These are phyloP conservation scores for Microascus cirrosus DNA, from an alignment of 2,329 filamentous ascomycete genomes.

Conservation along the genomic window DNA sequence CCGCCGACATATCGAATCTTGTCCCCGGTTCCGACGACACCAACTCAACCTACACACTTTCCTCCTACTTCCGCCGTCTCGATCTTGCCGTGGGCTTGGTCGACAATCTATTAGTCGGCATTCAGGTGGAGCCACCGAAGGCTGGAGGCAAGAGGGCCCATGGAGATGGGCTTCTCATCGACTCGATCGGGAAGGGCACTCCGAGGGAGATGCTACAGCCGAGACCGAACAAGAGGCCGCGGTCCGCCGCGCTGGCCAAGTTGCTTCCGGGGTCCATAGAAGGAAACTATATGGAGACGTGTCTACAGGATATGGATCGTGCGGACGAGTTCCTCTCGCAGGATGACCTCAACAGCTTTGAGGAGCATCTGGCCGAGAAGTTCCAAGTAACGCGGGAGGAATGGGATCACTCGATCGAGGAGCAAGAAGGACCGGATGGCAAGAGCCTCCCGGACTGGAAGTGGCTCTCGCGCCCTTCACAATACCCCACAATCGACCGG, in stretches of 20 bases:
- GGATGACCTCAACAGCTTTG: constrained; percentile 36
- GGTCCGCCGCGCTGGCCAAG: constrained; percentile 17
- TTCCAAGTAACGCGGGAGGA: constrained; percentile 31
- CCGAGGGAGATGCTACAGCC: constrained; percentile 17
- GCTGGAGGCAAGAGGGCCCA: constrained; percentile 43
- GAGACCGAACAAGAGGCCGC: not conserved
- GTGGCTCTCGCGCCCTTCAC: constrained; percentile 28
- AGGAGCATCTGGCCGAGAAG: constrained; percentile 34
- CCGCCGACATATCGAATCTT: constrained; percentile 30
- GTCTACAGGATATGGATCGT: constrained; percentile 28
- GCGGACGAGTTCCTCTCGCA: constrained; percentile 36
- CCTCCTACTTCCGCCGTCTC: constrained; percentile 53
- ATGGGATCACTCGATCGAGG: not conserved
- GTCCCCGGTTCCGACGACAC: constrained; percentile 11
- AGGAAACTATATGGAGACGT: constrained; percentile 34
- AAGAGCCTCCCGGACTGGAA: constrained; percentile 34
- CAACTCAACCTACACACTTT: constrained; percentile 29
- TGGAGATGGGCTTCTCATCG: constrained; percentile 52
- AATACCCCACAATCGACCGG: constrained; percentile 47
- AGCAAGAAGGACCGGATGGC: constrained; percentile 9
- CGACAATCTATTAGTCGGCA: constrained; percentile 52
- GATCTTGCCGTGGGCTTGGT: constrained; percentile 55
- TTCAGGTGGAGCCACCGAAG: constrained; percentile 56
- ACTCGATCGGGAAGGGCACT: constrained; percentile 59
- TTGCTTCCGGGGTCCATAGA: constrained; percentile 37